Conservation (phyloP, 768 basidiomycete genomes). For the Neoboletus subvelutipes region DNA sequence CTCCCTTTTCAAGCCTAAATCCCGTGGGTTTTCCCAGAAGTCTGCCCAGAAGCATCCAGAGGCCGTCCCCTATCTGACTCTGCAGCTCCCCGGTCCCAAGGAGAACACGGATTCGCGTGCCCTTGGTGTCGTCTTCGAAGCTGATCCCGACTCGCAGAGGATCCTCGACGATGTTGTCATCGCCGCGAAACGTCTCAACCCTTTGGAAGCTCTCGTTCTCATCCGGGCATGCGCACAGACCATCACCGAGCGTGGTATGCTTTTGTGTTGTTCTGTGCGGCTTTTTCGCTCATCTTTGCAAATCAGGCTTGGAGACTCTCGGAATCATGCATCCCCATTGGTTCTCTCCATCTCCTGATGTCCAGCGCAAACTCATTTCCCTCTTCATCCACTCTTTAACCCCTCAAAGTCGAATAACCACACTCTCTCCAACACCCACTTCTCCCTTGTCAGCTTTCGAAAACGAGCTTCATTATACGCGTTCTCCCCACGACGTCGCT, state of each 20-base stretch:
- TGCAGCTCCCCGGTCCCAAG: conserved; percentile 57
- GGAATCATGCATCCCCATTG: conserved; percentile 87
- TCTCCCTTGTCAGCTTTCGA: conserved; percentile 54
- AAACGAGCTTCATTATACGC: conserved; percentile 61
- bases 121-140: conserved; percentile 60
- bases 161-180: conserved; percentile 54
- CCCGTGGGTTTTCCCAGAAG: conserved; percentile 38
- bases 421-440: conserved; percentile 51
- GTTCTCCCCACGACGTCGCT: conserved; percentile 74
- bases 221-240: conserved; percentile 68
- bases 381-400: conserved; percentile 65
- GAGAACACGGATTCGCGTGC: conserved; percentile 46
- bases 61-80: conserved; percentile 55
- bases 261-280: neutral
- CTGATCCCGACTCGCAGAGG: conserved; percentile 48
- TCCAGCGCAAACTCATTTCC: conserved; percentile 69
- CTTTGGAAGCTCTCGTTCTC: conserved; percentile 60
- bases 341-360: conserved; percentile 69
- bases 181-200: conserved; percentile 56
- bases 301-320: conserved; percentile 71
- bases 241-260: conserved; percentile 63
- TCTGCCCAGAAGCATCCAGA: conserved; percentile 34
- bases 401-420: conserved; percentile 43
- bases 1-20: conserved; percentile 50
- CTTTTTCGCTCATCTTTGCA: conserved; percentile 3